Evolutionary conservation across 2,329 filamentous ascomycete species (phyloP), one percentile per base, ranked within the genome.

Genomic region (Ophiostoma triangulosporum): DNA sequence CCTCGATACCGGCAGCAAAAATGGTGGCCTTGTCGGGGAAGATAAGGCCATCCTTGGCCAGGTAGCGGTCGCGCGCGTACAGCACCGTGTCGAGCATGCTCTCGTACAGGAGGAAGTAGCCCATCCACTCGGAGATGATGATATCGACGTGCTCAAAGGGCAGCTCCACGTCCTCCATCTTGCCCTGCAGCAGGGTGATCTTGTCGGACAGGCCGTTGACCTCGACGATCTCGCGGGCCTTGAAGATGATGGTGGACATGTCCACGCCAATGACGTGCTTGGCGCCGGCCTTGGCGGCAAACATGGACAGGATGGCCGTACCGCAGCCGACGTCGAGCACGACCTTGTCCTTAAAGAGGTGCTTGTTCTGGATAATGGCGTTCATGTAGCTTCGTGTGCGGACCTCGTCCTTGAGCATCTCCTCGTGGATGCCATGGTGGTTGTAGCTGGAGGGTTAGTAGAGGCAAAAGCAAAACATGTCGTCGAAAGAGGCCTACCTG

Each of bases 41-140:
- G 71, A 98, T 97, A 63, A 96, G 76, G 59, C 91, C 91, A 61
- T 86, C 86, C 67, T 86, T 84, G 59, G 74, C 76, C 57, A 98
- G 82, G 70, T 95, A 98, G 68, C 78, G 85, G 77, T 98, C 93
- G 63, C 93, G 84, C 26, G 93, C 93, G 67, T 96, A 97, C 56
- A 98, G 79, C 50, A 98, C 93, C 31, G 93, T 98, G 73, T 98
- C 93, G 65, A 98, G 72, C 93, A 98, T 98, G 80, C 81, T 87
- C 81, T 98, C 93, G 72, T 98, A 98, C 57, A 98, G 82, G 52
- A 98, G 75, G 76, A 97, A 97, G 75, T 98, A 98, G 32, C 93
- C 93, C 93, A 98, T 98, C 93, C 93, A 98, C 76, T 98, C 93
- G 2, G 91, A 97, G 68, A 98, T 95, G 73, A 98, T 98, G 68